Percentiles rank a stretch among this genome's conserved stretches.
These are phyloP conservation scores for Kokia cookei DNA, from an alignment of 441 rosid species.

Conservation along the genomic window DNA sequence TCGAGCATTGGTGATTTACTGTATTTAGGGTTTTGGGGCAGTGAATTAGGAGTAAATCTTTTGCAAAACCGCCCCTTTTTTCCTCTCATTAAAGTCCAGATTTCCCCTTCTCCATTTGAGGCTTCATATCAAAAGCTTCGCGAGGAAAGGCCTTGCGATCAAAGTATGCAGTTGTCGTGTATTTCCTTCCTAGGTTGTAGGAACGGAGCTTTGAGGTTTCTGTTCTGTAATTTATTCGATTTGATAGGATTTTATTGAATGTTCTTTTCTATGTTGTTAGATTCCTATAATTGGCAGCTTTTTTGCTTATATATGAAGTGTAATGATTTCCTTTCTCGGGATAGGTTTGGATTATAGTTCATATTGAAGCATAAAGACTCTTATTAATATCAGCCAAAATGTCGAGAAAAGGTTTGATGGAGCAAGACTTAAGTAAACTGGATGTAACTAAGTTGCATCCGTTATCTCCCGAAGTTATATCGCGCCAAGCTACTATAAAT, in stretches of 20 bases:
- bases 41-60: no score
- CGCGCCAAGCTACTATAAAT: conserved; percentile 95
- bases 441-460: conserved; percentile 85
- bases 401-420: conserved; percentile 87
- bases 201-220: not conserved
- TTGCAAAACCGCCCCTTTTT: no score
- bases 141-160: no score
- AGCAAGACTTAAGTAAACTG: conserved; percentile 82
- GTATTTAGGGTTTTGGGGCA: no score
- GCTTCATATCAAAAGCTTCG: no score
- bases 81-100: no score
- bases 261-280: not conserved
- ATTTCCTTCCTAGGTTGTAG: not conserved
- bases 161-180: no score
- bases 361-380: not conserved
- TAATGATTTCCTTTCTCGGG: not conserved
- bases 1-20: no score
- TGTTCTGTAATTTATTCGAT: not conserved
- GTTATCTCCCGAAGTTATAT: conserved; percentile 89
- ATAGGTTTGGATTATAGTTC: not conserved
- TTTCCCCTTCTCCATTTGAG: no score
- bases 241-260: not conserved
- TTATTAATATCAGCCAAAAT: conserved; percentile 24
- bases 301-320: not conserved
- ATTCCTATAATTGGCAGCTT: not conserved